Percentiles rank a stretch among this genome's conserved stretches.
Evolutionary conservation across 2,329 filamentous ascomycete genomes (phyloP).

Genomic region (Alternaria triticina): DNA sequence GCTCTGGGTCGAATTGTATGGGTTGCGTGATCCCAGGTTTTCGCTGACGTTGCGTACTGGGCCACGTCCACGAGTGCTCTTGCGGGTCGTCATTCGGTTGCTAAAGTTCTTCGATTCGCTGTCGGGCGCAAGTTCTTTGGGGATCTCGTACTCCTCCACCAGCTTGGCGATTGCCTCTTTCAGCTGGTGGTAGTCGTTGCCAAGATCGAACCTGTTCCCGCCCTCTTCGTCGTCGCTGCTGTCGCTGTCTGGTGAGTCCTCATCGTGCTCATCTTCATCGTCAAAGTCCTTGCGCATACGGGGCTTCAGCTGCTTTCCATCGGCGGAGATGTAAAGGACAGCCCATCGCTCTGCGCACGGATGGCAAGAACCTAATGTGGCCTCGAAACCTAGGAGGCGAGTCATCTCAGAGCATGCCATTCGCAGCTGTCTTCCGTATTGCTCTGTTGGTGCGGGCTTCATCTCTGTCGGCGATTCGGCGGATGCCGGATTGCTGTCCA

Average conservation of each 20-base stretch:
- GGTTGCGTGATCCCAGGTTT: constrained; percentile 59
- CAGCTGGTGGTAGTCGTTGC: constrained; percentile 81
- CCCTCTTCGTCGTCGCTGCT: constrained; percentile 55
- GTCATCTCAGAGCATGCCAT: constrained; percentile 74
- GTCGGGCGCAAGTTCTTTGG: constrained; percentile 67
- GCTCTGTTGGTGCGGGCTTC: constrained; percentile 57
- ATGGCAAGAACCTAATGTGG: constrained; percentile 71
- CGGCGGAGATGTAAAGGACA: constrained; percentile 76
- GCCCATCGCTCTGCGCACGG: constrained; percentile 85
- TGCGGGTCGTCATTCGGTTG: constrained; percentile 66
- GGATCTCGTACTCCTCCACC: constrained; percentile 82
- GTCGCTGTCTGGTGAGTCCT: constrained; percentile 60
- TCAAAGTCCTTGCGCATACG: constrained; percentile 76
- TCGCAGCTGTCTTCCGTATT: constrained; percentile 61
- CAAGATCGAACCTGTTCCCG: constrained; percentile 62
- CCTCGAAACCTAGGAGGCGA: constrained; percentile 68
- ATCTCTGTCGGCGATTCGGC: constrained; percentile 44
- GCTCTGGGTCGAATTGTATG: constrained; percentile 43
- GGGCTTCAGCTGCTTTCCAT: constrained; percentile 72
- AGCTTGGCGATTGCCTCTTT: constrained; percentile 81
- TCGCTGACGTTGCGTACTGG: constrained; percentile 37
- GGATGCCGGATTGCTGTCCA: constrained; percentile 53
- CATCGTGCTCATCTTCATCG: constrained; percentile 67
- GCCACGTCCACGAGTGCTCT: constrained; percentile 37
- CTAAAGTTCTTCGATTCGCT: constrained; percentile 70